Conservation (phyloP, 208 protist species). For the Crithidia expoeki region DNA sequence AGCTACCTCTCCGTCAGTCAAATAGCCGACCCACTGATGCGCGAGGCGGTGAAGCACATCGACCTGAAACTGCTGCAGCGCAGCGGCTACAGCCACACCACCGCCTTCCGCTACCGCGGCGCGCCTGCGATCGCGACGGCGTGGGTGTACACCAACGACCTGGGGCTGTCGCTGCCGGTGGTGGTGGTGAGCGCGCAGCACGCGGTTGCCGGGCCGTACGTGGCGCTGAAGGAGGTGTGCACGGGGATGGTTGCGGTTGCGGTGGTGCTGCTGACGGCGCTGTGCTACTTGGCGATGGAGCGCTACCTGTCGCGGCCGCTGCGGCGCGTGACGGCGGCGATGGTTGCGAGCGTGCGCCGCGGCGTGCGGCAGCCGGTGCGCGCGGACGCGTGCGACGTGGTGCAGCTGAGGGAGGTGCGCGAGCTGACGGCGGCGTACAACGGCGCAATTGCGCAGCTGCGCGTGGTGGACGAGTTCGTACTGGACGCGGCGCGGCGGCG, state of each 20-base stretch:
- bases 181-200: conserved; percentile 9
- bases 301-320: conserved; percentile 16
- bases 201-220: background rate
- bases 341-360: conserved; percentile 10
- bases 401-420: conserved; percentile 18
- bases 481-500: background rate
- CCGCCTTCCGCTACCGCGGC: conserved; percentile 9
- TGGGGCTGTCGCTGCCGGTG: conserved; percentile 7
- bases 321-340: conserved; percentile 8
- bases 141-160: conserved; percentile 2
- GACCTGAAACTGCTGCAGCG: conserved; percentile 16
- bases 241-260: background rate
- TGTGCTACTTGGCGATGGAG: conserved; percentile 9
- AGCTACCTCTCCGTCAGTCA: conserved; percentile 27
- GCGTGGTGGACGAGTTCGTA: conserved; percentile 29
- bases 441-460: conserved; percentile 21
- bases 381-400: background rate
- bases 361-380: conserved; percentile 12
- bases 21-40: conserved; percentile 43
- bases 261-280: conserved; percentile 1
- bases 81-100: background rate
- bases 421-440: conserved; percentile 28
- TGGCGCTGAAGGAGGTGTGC: background rate
- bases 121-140: conserved; percentile 10
- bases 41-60: conserved; percentile 34